Evolutionary conservation across 371 early-diverging fungal species (phyloP), one percentile per base, ranked within the genome.

Genomic region (Circinella umbellata): DNA sequence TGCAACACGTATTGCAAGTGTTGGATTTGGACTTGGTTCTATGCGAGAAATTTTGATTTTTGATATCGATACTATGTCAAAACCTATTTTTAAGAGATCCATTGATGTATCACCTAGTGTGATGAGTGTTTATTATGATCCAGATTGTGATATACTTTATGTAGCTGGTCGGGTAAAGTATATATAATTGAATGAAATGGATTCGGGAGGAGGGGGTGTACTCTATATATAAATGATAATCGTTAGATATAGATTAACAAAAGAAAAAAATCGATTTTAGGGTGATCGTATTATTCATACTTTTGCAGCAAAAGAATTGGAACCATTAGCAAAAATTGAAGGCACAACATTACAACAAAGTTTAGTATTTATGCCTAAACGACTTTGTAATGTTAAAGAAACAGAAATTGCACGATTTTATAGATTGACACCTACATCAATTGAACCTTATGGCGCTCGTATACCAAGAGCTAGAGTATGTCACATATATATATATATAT

Each of bases 31-130:
- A 10, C 72, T 73, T 18, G 83, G 83, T 0, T 81, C 82, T 0
- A 70, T 73, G 72, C 91, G 95, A 10, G 92, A 93, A 71, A 75
- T 94, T 27, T 48, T 86, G 54, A 36, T 94, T 20, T 92, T 83
- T 66, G 76, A 88, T 42, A 71, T 77, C 1, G 68, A 72, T 4
- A 74, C 88, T 35, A 71, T 91, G 35, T 36, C 60, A 48, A 61
- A 82, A 14, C 35, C 83, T 86, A 0, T 49, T 86, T 37, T 69
- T 71, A 8, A 82, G 67, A 80, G 79, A 15, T 67, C 72, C 1
- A 83, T 94, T 62, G 96, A 94, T 63, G 82, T 88, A 8, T 91
- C 93, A 0, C 95, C 96, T 0, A 90, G 93, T 18, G 73, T 93
- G 7, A 86, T 94, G 69, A 86, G 86, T 36, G 88, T 90, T 1